Conservation (phyloP, 2,329 filamentous ascomycete species). For the Claviceps maximensis region DNA sequence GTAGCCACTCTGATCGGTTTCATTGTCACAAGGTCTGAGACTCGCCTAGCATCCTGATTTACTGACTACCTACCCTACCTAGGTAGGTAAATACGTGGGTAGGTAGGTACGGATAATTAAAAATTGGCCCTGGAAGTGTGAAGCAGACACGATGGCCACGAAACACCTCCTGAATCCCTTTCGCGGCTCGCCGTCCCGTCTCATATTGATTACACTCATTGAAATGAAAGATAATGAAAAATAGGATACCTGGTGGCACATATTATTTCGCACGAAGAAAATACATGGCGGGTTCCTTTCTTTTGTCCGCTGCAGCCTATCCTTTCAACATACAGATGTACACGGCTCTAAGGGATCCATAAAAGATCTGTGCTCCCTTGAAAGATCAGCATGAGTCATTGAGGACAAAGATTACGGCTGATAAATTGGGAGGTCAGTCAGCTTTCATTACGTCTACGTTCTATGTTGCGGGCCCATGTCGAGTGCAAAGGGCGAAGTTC, state of each 20-base stretch:
- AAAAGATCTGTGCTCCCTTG: background rate
- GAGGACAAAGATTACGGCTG: background rate
- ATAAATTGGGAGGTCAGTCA: no score
- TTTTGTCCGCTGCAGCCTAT: background rate
- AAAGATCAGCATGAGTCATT: background rate
- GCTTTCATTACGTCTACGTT: background rate
- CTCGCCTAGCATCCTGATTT: background rate
- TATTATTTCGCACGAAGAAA: background rate
- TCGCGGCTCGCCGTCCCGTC: background rate
- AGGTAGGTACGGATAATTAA: background rate
- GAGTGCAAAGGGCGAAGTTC: background rate
- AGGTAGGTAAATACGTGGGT: background rate
- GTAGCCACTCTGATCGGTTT: background rate
- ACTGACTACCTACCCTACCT: background rate
- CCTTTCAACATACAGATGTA: background rate
- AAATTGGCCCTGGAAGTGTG: background rate
- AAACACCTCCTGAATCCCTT: background rate
- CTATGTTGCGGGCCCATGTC: background rate
- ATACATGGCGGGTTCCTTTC: background rate
- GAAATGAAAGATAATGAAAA: background rate
- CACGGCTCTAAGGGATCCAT: background rate
- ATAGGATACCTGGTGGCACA: background rate
- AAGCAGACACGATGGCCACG: background rate
- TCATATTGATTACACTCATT: background rate
- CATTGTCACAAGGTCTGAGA: background rate